These are phyloP conservation scores for Lodderomyces theae DNA, from an alignment of 1,139 yeast species.

Conservation along the genomic window DNA sequence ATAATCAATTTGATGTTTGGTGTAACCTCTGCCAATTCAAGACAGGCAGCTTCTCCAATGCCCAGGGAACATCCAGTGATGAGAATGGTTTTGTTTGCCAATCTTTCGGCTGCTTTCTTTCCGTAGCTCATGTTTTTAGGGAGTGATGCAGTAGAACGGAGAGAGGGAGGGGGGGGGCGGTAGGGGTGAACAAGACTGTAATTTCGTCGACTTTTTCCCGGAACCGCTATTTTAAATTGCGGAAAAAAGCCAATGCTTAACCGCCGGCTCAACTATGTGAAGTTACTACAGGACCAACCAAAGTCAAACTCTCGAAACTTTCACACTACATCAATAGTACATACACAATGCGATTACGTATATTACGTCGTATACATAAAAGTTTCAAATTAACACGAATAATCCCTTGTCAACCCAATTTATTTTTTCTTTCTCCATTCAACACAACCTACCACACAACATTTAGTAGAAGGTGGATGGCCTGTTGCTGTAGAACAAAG, in stretches of 20 bases:
- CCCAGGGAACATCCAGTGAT: conserved; percentile 42
- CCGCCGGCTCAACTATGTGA: too few relatives aligned
- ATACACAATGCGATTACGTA: conserved; percentile 3
- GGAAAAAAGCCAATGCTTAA: too few relatives aligned
- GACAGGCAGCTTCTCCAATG: conserved; percentile 76
- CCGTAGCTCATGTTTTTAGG: conserved; percentile 39
- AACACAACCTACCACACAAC: too few relatives aligned
- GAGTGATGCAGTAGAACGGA: too few relatives aligned
- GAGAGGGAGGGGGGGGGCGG: too few relatives aligned
- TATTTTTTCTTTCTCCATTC: not conserved
- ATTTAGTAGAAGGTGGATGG: conserved; percentile 93
- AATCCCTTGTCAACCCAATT: not conserved
- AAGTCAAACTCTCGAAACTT: too few relatives aligned
- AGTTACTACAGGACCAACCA: too few relatives aligned
- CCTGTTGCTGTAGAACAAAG: conserved; percentile 86
- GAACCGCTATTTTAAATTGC: too few relatives aligned
- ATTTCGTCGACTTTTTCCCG: too few relatives aligned
- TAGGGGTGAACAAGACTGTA: too few relatives aligned
- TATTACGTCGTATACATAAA: not conserved
- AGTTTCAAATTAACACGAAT: conserved; percentile 2
- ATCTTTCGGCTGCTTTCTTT: conserved; percentile 40
- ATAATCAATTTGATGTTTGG: conserved; percentile 65
- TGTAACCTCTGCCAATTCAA: conserved; percentile 64
- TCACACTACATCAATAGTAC: not conserved
- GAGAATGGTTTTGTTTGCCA: conserved; percentile 37